Evolutionary conservation across 2,329 filamentous ascomycete genomes (phyloP).

Genomic region (Sporothrix globosa): DNA sequence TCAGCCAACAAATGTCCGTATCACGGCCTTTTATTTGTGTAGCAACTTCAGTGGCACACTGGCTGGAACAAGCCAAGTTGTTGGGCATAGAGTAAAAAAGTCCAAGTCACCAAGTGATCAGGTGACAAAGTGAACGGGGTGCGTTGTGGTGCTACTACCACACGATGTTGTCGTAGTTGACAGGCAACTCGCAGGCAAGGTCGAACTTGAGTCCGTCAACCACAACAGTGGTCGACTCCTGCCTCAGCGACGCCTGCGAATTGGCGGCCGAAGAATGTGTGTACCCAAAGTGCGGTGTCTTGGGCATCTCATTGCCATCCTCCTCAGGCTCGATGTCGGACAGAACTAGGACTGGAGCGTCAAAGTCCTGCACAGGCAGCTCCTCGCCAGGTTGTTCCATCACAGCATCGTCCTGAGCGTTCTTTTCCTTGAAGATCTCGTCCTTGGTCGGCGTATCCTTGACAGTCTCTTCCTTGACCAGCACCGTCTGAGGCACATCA

Average conservation of each 20-base stretch:
- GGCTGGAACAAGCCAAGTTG: not conserved
- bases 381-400: too few species aligned
- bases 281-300: not conserved
- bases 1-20: too few species aligned
- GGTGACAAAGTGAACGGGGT: too few species aligned
- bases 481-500: not conserved
- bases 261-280: not conserved
- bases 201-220: not conserved
- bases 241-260: not conserved
- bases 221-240: not conserved
- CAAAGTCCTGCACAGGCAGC: not conserved
- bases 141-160: not conserved
- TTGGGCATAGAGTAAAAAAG: not conserved
- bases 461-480: too few species aligned
- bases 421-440: too few species aligned
- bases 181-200: not conserved
- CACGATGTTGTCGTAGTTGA: not conserved
- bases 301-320: not conserved
- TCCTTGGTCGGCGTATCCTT: too few species aligned
- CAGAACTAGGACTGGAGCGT: not conserved
- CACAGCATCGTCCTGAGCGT: too few species aligned
- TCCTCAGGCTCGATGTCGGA: not conserved
- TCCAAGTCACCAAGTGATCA: not conserved
- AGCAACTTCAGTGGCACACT: not conserved
- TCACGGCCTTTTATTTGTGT: not conserved